Evolutionary conservation across 331 rosid species (phyloP).

Genomic region (Acacia concinna): DNA sequence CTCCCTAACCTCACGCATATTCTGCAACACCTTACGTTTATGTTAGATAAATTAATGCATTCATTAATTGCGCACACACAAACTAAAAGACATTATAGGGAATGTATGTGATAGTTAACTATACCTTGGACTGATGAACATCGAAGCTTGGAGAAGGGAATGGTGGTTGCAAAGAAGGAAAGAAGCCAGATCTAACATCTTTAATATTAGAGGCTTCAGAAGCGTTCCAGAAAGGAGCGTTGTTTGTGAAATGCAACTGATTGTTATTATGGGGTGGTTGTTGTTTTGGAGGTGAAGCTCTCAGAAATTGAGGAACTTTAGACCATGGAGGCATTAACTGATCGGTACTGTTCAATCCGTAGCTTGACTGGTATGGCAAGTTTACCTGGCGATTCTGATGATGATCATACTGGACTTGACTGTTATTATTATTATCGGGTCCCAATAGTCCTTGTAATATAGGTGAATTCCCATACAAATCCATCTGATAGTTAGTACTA

Average conservation of each 20-base stretch:
- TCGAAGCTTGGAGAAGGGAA: slow-evolving; percentile 54
- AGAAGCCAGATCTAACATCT: slow-evolving; percentile 56
- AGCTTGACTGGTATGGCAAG: slow-evolving; percentile 48
- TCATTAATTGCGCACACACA: background rate
- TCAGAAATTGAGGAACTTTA: slow-evolving; percentile 75
- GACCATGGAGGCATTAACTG: slow-evolving; percentile 51
- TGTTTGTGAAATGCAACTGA: slow-evolving; percentile 80
- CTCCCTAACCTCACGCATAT: slow-evolving; percentile 70
- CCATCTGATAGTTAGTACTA: slow-evolving; percentile 48
- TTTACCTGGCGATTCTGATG: slow-evolving; percentile 34
- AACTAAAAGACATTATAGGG: background rate
- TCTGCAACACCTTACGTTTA: slow-evolving; percentile 46
- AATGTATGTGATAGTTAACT: background rate
- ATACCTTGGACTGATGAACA: slow-evolving; percentile 75
- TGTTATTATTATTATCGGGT: slow-evolving; percentile 23
- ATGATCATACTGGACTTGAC: slow-evolving; percentile 30
- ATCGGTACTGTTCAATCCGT: slow-evolving; percentile 53
- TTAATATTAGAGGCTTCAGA: slow-evolving; percentile 63
- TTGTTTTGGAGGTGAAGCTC: slow-evolving; percentile 71
- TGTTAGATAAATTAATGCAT: background rate
- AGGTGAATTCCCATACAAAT: slow-evolving; percentile 62
- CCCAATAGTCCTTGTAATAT: slow-evolving; percentile 77
- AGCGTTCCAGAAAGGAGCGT: slow-evolving; percentile 86
- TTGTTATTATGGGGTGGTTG: slow-evolving; percentile 44
- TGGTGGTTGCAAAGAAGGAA: slow-evolving; percentile 67